Evolutionary conservation across 768 basidiomycete genomes (phyloP), one percentile per base, ranked within the genome.

Genomic region (Tricholoma hemisulphureum): DNA sequence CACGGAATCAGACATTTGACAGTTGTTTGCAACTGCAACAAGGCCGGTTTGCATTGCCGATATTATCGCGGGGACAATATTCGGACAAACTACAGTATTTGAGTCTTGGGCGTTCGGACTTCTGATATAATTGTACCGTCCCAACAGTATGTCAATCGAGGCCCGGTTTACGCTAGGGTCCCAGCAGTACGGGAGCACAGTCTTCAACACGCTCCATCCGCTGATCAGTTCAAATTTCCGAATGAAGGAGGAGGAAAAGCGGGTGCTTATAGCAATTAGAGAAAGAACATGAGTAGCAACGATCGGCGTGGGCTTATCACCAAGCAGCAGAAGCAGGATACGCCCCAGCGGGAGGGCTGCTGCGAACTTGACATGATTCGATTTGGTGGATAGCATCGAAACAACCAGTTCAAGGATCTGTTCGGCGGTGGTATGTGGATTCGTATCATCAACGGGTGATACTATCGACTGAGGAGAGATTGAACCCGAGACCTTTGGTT

Each of bases 181-280:
- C 95, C 95, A 96, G 45, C 78, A 75, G 20, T 69, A 63, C 0
- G 93, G 89, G 18, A 95, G 65, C 24, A 88, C 81, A 3, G 78
- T 79, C 67, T 85, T 88, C 32, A 96, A 68, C 2, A 89, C 77
- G 46, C 78, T 85, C 89, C 93, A 96, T 8, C 95, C 95, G 53
- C 87, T 87, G 34, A 91, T 85, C 1, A 89, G 75, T 68, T 95
- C 94, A 62, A 96, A 93, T 63, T 91, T 93, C 55, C 88, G 79
- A 46, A 75, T 80, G 73, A 95, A 97, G 2, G 85, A 81, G 9
- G 80, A 66, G 0, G 85, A 85, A 26, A 77, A 69, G 14, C 71
- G 72, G 26, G 87, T 75, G 57, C 85, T 80, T 53, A 86, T 75
- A 2, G 77, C 76, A 8, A 92, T 78, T 18, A 94, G 71, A 1